phyloP scores from a whole-genome alignment of 257 asterid species.

The Gentiana straminea region DNA sequence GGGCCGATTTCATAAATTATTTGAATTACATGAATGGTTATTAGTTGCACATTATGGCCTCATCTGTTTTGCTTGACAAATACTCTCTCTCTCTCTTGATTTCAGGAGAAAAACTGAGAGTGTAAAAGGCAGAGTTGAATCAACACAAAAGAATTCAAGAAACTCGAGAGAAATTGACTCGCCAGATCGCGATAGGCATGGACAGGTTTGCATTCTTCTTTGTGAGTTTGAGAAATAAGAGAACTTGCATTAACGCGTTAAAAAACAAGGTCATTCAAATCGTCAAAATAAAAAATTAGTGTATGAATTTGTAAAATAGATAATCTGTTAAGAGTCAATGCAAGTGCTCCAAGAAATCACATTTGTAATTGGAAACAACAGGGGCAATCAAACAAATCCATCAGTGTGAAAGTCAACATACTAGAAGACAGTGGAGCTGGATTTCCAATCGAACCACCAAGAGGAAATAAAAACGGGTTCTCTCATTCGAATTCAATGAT shows the following conservation, averaged over 20 bases:
- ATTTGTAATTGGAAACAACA: conserved; percentile 3
- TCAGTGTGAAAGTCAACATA: conserved; percentile 33
- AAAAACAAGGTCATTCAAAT: too few relatives aligned
- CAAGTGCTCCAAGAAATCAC: neutral
- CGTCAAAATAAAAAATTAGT: too few relatives aligned
- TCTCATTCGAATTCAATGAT: conserved; percentile 53
- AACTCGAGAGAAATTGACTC: conserved; percentile 12
- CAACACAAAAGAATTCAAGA: conserved; percentile 15
- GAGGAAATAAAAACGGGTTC: conserved; percentile 32
- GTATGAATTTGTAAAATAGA: too few relatives aligned
- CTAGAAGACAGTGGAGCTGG: conserved; percentile 48
- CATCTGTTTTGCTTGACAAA: neutral
- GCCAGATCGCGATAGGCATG: conserved; percentile 15
- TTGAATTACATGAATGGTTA: too few relatives aligned
- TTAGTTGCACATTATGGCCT: too few relatives aligned
- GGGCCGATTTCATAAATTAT: too few relatives aligned
- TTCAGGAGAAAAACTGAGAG: conserved; percentile 29
- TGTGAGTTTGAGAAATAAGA: neutral
- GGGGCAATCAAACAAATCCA: conserved; percentile 31
- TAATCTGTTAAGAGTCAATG: too few relatives aligned
- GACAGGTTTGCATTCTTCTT: conserved; percentile 26
- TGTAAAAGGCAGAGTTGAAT: conserved; percentile 24
- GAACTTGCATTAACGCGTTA: too few relatives aligned
- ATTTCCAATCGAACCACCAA: conserved; percentile 51
- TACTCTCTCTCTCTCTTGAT: neutral